Evolutionary conservation across 257 asterid genomes (phyloP).

Genomic region (Agastache rugosa): DNA sequence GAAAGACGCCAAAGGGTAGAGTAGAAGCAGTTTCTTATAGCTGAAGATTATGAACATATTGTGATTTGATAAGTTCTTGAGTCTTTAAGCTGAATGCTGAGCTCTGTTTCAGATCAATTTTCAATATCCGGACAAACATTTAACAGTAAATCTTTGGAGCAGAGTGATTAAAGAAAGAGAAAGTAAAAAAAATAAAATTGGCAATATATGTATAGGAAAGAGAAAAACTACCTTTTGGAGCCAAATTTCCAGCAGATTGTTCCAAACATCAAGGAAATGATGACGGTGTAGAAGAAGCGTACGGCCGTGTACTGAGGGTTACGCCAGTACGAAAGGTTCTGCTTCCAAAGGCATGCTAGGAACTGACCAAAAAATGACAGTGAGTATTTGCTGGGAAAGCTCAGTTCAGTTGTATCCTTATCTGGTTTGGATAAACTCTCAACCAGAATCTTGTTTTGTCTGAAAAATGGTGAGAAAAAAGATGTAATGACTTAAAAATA

Average conservation of each 20-base stretch:
- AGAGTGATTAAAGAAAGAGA: not conserved
- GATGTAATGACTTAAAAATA: not conserved
- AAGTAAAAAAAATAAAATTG: not conserved
- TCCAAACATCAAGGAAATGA: slow-evolving; percentile 85
- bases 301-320: slow-evolving; percentile 90
- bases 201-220: slow-evolving; percentile 11
- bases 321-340: slow-evolving; percentile 87
- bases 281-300: slow-evolving; percentile 78
- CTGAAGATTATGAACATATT: not conserved
- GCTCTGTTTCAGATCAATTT: not conserved
- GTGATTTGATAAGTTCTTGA: slow-evolving; percentile 11
- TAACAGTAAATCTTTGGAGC: slow-evolving; percentile 1
- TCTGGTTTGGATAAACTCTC: slow-evolving; percentile 71
- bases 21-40: not conserved
- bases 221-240: slow-evolving; percentile 65
- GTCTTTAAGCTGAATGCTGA: not conserved
- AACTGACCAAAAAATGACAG: slow-evolving; percentile 73
- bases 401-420: slow-evolving; percentile 58
- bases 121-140: not conserved
- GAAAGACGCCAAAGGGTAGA: not conserved
- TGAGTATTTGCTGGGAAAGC: slow-evolving; percentile 78
- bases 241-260: slow-evolving; percentile 94
- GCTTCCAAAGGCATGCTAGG: slow-evolving; percentile 94
- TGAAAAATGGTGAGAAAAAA: slow-evolving; percentile 40
- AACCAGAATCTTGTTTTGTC: slow-evolving; percentile 72